Conservation (phyloP, 2,329 filamentous ascomycete species). For the Spiromastix sp. region DNA sequence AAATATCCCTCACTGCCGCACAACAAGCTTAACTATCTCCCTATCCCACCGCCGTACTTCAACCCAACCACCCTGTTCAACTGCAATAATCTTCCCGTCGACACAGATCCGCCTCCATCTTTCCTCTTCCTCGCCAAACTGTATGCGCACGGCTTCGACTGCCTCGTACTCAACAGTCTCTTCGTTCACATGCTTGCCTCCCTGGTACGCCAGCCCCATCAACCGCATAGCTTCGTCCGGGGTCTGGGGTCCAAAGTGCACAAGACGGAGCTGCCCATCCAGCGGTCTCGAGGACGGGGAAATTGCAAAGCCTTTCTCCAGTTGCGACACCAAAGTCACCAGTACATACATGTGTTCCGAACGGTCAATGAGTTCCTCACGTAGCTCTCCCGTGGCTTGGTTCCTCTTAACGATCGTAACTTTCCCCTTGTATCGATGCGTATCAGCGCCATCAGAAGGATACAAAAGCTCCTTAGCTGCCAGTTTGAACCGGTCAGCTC, state of each 20-base stretch:
- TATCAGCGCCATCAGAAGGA: constrained; percentile 40
- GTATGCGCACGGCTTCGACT: constrained; percentile 56
- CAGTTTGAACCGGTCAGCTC: constrained; percentile 70
- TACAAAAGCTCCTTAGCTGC: constrained; percentile 67
- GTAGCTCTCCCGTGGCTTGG: constrained; percentile 11
- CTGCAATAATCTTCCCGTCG: constrained; percentile 76
- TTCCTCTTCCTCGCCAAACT: constrained; percentile 49
- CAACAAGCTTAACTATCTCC: constrained; percentile 7
- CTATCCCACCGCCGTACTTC: constrained; percentile 37
- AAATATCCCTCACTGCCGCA: too few relatives aligned
- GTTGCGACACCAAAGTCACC: constrained; percentile 63
- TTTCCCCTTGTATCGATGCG: constrained; percentile 48
- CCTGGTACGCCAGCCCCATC: constrained; percentile 55
- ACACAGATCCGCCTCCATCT: constrained; percentile 80
- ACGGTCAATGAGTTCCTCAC: constrained; percentile 26
- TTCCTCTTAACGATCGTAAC: constrained; percentile 34
- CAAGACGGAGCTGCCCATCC: constrained; percentile 58
- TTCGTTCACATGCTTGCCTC: constrained; percentile 45
- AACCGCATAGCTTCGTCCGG: constrained; percentile 63
- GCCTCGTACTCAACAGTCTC: constrained; percentile 58
- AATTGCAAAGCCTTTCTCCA: constrained; percentile 74
- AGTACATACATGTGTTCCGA: constrained; percentile 65
- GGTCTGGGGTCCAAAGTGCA: constrained; percentile 61
- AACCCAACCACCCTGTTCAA: constrained; percentile 63
- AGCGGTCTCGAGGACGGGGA: constrained; percentile 62